Evolutionary conservation across 108 stramenopile species (phyloP), one percentile per base, ranked within the genome.

Genomic region (Pseudonitzschia multistriata): DNA sequence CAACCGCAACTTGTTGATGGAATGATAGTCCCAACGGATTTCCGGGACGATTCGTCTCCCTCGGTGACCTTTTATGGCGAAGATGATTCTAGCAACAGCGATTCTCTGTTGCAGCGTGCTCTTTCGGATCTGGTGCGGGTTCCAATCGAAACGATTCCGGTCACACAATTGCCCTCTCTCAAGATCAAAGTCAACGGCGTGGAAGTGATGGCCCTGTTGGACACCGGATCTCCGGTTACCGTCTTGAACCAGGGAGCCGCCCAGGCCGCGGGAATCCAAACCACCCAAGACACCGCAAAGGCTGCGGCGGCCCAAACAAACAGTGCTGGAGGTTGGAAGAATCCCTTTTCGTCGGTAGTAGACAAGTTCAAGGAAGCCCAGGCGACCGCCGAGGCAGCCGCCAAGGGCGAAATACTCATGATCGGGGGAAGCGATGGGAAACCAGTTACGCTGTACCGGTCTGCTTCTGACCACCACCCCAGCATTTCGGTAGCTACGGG

Each of bases 171-270:
- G 19, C 87, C 87, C 0, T 73, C 81, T 11, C 75, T 91, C 31
- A 76, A 52, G 50, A 31, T 88, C 2, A 66, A 62, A 14, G 73
- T 91, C 48, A 88, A 88, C 71, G 83, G 83, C 36, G 63, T 78
- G 1, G 67, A 81, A 48, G 79, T 91, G 28, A 82, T 85, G 17
- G 90, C 90, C n/a, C 74, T 91, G 36, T 79, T 91, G 45, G 90
- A 91, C 66, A 91, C 90, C 5, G 90, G 90, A 50, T 85, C 83
- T 0, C 90, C 90, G 0, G 80, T 88, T 33, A 88, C 90, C n/a
- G 86, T 91, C 0, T 60, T 91, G 45, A 88, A 88, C 76, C 74
- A 82, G 24, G 48, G 76, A 30, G 90, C 90, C 30, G 90, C 90
- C 10, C 50, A 77, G 59, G 52, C 61, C 56, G 87, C 84, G 11